A percentile compares a stretch with the other conserved stretches of the same genome.
Conservation (phyloP, 1,284 basidiomycete genomes). For the Rhodotorula sp. region DNA sequence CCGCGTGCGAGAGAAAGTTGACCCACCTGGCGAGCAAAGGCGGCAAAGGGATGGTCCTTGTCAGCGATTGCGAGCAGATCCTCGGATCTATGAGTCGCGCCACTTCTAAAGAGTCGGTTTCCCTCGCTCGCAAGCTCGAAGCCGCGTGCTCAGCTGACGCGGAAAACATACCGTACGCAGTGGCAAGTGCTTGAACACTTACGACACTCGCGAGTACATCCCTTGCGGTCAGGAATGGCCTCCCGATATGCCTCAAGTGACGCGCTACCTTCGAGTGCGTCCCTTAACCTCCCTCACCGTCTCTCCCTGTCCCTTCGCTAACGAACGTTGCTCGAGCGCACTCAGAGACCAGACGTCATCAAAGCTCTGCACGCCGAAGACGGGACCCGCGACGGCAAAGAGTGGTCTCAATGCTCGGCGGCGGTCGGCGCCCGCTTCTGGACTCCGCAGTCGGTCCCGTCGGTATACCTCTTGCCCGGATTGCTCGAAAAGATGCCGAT, state of each 20-base stretch:
- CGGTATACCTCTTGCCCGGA: constrained; percentile 73
- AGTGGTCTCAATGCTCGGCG: constrained; percentile 84
- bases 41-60: constrained; percentile 54
- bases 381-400: constrained; percentile 57
- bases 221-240: constrained; percentile 99
- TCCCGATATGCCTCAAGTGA: constrained; percentile 72
- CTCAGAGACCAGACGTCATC: constrained; percentile 75
- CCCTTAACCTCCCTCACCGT: constrained; percentile 12
- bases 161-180: not conserved
- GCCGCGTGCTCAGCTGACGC: constrained; percentile 46
- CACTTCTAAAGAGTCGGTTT: constrained; percentile 33
- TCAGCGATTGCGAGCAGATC: constrained; percentile 66
- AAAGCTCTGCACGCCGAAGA: constrained; percentile 70
- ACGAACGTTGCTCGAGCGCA: not conserved
- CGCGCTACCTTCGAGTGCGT: constrained; percentile 73
- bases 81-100: constrained; percentile 60
- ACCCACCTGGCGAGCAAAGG: constrained; percentile 57
- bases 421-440: constrained; percentile 68
- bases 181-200: constrained; percentile 83
- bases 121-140: constrained; percentile 53
- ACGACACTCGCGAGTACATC: constrained; percentile 80
- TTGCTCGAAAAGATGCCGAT: constrained; percentile 69
- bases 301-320: too few relatives aligned
- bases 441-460: constrained; percentile 63
- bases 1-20: constrained; percentile 60